Evolutionary conservation across 23 red algal genomes (phyloP), one percentile per base, ranked within the genome.

Genomic region (Gracilaria vermiculophylla): DNA sequence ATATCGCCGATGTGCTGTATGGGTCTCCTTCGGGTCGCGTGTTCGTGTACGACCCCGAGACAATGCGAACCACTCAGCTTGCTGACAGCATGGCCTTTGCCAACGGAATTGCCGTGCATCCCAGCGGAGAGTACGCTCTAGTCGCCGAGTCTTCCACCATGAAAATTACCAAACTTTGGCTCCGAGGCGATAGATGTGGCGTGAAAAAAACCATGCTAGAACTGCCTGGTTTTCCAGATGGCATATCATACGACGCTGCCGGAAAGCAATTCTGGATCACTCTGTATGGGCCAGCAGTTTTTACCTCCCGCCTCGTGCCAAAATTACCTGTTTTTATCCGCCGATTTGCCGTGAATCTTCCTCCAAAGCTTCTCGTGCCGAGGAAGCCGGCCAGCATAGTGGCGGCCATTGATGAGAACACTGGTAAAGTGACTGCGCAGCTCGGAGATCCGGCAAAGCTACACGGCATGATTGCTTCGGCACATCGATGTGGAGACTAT

Each of bases 231-330:
- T 45, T 73, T 48, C 67, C 67, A 48, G 67, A 73, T 24, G 67
- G 67, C 5, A 28, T 73, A 33, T 73, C 67, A 21, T 73, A 73
- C 32, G 67, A 73, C 23, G 39, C 67, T 23, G 67, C 47, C 7
- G 67, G 67, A 73, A 73, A 73, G 20, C 67, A 20, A 24, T 73
- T 73, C 47, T 73, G 67, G 67, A 47, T 73, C 39, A 73, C 67
- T 0, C 67, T 73, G 14, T 73, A 73, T 36, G 67, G 39, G 3
- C 67, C 67, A 12, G 3, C 42, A 16, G 67, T 73, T 4, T 17
- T 48, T 0, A 17, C 67, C 1, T 42, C 67, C 0, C 67, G 36
- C 16, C 11, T 73, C 1, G 67, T 73, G 13, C 67, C 36, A n/a
- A 36, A 20, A n/a, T 2, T 23, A 34, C 67, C 67, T 3, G 40